Conservation (phyloP, 805 yeast species). For the Candida michaelii region DNA sequence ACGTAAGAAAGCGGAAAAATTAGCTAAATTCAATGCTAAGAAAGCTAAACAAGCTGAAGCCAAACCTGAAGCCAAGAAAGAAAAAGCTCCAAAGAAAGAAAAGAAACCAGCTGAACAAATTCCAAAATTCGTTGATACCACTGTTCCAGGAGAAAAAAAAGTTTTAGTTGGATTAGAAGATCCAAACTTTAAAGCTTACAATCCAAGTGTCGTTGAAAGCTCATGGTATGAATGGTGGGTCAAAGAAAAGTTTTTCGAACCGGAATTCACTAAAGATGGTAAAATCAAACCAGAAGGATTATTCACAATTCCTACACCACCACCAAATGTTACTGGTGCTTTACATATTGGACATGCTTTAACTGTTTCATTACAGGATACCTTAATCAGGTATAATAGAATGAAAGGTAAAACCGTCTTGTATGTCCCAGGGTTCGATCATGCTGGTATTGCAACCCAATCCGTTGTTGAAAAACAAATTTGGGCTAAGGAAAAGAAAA, state of each 20-base stretch:
- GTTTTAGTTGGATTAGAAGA: constrained; percentile 82
- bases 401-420: constrained; percentile 95
- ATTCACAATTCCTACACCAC: constrained; percentile 96
- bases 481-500: constrained; percentile 82
- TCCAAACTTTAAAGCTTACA: constrained; percentile 91
- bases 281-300: constrained; percentile 75
- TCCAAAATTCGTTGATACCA: constrained; percentile 84
- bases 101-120: constrained; percentile 67
- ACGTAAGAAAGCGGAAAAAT: constrained; percentile 82
- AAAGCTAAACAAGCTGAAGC: constrained; percentile 58
- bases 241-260: constrained; percentile 81
- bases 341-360: constrained; percentile 98
- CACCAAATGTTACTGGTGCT: constrained; percentile 99
- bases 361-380: constrained; percentile 91
- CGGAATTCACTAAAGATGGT: constrained; percentile 77
- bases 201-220: constrained; percentile 88
- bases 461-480: constrained; percentile 95
- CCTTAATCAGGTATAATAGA: constrained; percentile 90
- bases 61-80: constrained; percentile 45
- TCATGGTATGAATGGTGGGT: constrained; percentile 99
- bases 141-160: constrained; percentile 90
- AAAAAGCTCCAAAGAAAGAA: constrained; percentile 54
- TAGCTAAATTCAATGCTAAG: constrained; percentile 85
- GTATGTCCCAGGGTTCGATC: constrained; percentile 96
- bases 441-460: constrained; percentile 98